phyloP scores from a whole-genome alignment of 176 grass and related monocot genomes.

The Raddia guianensis region DNA sequence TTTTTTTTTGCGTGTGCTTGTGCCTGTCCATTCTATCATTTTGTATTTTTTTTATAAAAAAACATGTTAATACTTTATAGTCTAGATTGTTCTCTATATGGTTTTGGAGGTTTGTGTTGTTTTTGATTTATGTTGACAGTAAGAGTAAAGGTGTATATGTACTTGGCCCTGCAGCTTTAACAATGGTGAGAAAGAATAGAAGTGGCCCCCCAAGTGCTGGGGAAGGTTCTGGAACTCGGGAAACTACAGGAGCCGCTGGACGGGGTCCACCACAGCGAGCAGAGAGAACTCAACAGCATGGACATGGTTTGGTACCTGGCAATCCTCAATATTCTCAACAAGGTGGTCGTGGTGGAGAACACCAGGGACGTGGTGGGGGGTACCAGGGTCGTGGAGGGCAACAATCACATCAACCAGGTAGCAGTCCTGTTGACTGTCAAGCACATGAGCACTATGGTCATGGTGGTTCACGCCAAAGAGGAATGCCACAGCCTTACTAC shows the following conservation, averaged over 20 bases:
- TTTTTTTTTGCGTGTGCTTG: conserved; percentile 13
- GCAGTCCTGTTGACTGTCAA: conserved; percentile 44
- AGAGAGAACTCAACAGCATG: conserved; percentile 44
- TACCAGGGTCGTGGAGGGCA: conserved; percentile 30
- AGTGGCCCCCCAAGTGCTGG: conserved; percentile 33
- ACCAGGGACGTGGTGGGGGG: conserved; percentile 31
- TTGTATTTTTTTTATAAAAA: conserved; percentile 4
- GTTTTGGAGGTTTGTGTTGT: not conserved
- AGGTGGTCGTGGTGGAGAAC: conserved; percentile 34
- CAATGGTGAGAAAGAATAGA: conserved; percentile 69
- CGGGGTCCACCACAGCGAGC: conserved; percentile 33
- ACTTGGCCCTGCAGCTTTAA: conserved; percentile 18
- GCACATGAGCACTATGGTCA: conserved; percentile 29
- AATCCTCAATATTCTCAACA: conserved; percentile 48
- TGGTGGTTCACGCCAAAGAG: conserved; percentile 32
- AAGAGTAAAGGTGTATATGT: conserved; percentile 5
- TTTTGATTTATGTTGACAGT: conserved; percentile 3
- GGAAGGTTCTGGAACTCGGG: conserved; percentile 30
- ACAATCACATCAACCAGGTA: conserved; percentile 43
- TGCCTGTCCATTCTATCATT: not conserved
- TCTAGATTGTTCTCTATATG: not conserved
- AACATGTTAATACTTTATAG: not conserved
- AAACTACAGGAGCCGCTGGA: conserved; percentile 35
- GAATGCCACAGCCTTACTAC: conserved; percentile 50
- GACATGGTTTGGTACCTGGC: conserved; percentile 28